Percentiles rank a stretch among this genome's conserved stretches.
phyloP scores from a whole-genome alignment of 2,329 filamentous ascomycete genomes.

The Aspergillus neoniger region DNA sequence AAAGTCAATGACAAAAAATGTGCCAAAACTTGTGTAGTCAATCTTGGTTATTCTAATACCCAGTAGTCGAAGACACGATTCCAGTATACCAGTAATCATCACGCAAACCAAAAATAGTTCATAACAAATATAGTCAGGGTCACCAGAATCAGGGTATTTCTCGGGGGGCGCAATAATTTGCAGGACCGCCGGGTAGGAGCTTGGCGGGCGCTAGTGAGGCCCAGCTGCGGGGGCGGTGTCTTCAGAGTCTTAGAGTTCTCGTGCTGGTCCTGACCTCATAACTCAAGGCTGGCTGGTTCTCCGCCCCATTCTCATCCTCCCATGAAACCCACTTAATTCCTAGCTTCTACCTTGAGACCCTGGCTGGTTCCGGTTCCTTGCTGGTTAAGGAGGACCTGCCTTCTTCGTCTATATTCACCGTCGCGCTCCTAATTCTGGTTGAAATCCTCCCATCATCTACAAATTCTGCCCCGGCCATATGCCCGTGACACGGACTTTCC shows the following conservation, averaged over 20 bases:
- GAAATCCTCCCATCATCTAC: background rate
- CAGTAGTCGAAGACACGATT: background rate
- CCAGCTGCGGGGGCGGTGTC: constrained; percentile 13
- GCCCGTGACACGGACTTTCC: constrained; percentile 8
- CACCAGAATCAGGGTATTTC: background rate
- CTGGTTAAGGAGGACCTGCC: constrained; percentile 21
- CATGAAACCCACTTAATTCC: constrained; percentile 10
- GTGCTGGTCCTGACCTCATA: constrained; percentile 3
- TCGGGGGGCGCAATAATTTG: background rate
- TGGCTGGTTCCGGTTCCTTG: constrained; percentile 28
- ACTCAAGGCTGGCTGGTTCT: background rate
- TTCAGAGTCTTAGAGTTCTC: background rate
- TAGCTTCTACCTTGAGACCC: background rate
- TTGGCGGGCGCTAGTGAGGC: background rate
- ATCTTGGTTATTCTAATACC: background rate
- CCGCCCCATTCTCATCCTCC: constrained; percentile 6
- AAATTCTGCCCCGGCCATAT: constrained; percentile 6
- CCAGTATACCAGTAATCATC: no score
- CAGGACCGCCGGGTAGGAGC: background rate
- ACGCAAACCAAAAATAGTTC: no score
- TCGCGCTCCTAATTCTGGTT: background rate
- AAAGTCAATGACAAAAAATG: no score
- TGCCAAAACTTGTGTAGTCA: no score
- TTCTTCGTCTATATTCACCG: background rate
- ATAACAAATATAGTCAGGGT: no score